phyloP scores from a whole-genome alignment of 2,329 filamentous ascomycete genomes.

The Pseudovirgaria hyperparasitica region DNA sequence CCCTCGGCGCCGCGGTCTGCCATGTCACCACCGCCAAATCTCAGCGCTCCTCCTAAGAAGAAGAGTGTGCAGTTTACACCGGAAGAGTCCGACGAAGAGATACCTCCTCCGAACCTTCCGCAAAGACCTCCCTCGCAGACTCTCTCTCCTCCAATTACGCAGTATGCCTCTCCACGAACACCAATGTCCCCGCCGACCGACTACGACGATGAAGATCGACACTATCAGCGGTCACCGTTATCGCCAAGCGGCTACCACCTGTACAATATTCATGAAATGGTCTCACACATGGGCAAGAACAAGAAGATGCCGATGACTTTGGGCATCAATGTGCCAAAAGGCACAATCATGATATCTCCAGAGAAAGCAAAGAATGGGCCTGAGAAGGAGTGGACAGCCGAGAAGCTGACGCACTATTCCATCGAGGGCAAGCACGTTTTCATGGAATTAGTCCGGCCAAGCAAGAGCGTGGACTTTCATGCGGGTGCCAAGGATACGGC shows the following conservation, averaged over 20 bases:
- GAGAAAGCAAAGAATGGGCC: conserved; percentile 73
- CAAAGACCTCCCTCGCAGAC: conserved; percentile 46
- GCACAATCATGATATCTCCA: conserved; percentile 79
- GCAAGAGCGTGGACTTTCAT: conserved; percentile 92
- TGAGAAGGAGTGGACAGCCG: conserved; percentile 84
- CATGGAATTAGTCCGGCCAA: conserved; percentile 79
- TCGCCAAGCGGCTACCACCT: conserved; percentile 78
- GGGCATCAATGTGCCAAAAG: conserved; percentile 82
- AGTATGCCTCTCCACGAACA: conserved; percentile 27
- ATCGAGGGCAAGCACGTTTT: conserved; percentile 98
- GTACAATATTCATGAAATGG: conserved; percentile 96
- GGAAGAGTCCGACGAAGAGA: conserved; percentile 56
- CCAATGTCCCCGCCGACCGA: conserved; percentile 24
- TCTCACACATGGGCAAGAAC: conserved; percentile 89
- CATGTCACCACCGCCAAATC: conserved; percentile 39
- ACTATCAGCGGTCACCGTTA: conserved; percentile 15
- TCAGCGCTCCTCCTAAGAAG: conserved; percentile 31
- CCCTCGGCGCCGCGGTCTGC: conserved; percentile 12
- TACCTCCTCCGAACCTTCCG: conserved; percentile 47
- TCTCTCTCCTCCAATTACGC: conserved; percentile 36
- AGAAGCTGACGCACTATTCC: conserved; percentile 94
- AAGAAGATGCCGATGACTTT: conserved; percentile 98
- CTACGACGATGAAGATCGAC: conserved; percentile 32
- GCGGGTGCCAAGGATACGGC: conserved; percentile 95
- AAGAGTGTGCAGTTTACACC: conserved; percentile 47